Percentiles rank a stretch among this genome's conserved stretches.
phyloP scores from a whole-genome alignment of 2,329 filamentous ascomycete genomes.

The Salinomyces thailandicus region DNA sequence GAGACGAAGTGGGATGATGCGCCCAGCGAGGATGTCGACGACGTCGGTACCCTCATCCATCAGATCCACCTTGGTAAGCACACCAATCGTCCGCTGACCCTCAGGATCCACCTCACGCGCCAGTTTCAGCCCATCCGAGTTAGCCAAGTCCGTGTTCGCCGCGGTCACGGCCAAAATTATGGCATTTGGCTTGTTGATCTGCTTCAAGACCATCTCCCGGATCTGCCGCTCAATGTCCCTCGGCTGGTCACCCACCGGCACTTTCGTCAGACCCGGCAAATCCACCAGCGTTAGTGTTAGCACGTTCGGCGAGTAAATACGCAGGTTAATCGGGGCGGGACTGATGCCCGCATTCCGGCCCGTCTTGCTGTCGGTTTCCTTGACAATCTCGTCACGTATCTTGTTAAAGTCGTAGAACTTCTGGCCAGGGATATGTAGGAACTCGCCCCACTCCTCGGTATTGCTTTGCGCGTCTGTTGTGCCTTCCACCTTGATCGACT shows the following conservation, averaged over 20 bases:
- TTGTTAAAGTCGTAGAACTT: constrained; percentile 98
- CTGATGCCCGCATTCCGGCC: constrained; percentile 95
- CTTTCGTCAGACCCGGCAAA: constrained; percentile 90
- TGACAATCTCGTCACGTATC: constrained; percentile 93
- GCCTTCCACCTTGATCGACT: constrained; percentile 49
- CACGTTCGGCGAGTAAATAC: constrained; percentile 97
- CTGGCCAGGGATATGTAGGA: constrained; percentile 91
- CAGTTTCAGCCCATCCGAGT: constrained; percentile 94
- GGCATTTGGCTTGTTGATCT: constrained; percentile 96
- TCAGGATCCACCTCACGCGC: constrained; percentile 95
- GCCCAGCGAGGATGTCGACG: constrained; percentile 93
- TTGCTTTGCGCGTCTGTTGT: constrained; percentile 81
- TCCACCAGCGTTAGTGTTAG: constrained; percentile 94
- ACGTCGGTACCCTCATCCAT: constrained; percentile 99
- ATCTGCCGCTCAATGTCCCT: constrained; percentile 96
- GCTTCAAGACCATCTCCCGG: constrained; percentile 94
- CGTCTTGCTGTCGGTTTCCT: constrained; percentile 93
- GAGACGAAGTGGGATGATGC: constrained; percentile 87
- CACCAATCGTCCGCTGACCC: constrained; percentile 94
- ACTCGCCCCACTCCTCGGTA: constrained; percentile 95
- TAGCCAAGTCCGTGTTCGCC: constrained; percentile 95
- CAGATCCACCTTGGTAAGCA: constrained; percentile 94
- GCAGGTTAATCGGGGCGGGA: constrained; percentile 89
- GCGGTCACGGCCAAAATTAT: constrained; percentile 95
- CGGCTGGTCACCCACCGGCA: constrained; percentile 91